Percentiles rank a stretch among this genome's conserved stretches.
phyloP scores from a whole-genome alignment of 2,329 filamentous ascomycete species.

The Tolypocladium album region DNA sequence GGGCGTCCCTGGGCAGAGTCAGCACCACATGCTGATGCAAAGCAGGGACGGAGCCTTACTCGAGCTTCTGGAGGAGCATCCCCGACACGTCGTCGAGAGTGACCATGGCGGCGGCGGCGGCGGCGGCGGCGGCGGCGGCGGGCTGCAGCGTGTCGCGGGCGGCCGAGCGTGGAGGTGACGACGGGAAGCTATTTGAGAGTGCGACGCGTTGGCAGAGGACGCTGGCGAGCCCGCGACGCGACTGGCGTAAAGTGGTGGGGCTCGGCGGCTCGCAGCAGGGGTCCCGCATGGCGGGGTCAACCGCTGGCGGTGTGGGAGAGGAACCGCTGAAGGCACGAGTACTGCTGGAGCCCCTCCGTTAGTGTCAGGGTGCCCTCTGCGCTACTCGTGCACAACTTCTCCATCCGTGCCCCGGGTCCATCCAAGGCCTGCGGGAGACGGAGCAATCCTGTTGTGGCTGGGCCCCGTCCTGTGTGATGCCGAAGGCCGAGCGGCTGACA shows the following conservation, averaged over 20 bases:
- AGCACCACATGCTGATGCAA: not conserved
- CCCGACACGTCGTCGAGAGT: conserved; percentile 20
- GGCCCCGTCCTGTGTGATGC: not conserved
- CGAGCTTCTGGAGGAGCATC: conserved; percentile 21
- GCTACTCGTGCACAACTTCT: too few relatives aligned
- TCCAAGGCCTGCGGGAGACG: not conserved
- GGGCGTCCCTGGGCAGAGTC: conserved; percentile 16
- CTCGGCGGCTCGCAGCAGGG: not conserved
- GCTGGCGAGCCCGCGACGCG: not conserved
- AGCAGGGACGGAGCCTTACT: conserved; percentile 12
- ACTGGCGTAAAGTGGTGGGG: not conserved
- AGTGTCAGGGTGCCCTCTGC: too few relatives aligned
- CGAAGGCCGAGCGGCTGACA: not conserved
- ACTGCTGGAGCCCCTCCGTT: not conserved
- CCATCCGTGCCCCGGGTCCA: not conserved
- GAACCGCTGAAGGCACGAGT: too few relatives aligned
- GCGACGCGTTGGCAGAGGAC: not conserved
- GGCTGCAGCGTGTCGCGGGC: not conserved
- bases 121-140: conserved; percentile 5
- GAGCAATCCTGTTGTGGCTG: not conserved
- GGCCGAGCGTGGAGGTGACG: not conserved
- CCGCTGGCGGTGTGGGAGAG: not conserved
- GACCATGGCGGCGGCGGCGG: conserved; percentile 17
- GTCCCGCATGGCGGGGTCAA: not conserved
- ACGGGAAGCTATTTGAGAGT: not conserved